A percentile compares a stretch with the other conserved stretches of the same genome.
Evolutionary conservation across 2,329 filamentous ascomycete species (phyloP).

Genomic region (Penicillium sclerotiorum): DNA sequence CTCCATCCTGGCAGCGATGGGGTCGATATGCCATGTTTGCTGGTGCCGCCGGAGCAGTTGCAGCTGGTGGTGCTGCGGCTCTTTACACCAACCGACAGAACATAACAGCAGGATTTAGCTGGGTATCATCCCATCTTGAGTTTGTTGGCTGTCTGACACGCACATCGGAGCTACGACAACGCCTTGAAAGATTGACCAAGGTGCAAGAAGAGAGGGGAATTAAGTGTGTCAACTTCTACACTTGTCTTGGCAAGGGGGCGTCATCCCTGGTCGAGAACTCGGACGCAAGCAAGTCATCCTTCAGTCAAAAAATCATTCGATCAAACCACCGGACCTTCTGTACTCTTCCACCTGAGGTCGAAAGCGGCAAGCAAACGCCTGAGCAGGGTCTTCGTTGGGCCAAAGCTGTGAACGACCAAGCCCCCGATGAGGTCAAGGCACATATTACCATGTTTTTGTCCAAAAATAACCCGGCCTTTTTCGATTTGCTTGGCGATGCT

Average conservation of each 20-base stretch:
- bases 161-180: conserved; percentile 76
- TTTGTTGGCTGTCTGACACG: conserved; percentile 89
- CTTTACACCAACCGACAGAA: conserved; percentile 85
- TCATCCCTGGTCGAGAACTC: conserved; percentile 30
- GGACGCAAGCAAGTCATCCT: conserved; percentile 27
- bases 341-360: conserved; percentile 67
- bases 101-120: conserved; percentile 73
- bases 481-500: conserved; percentile 41
- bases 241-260: conserved; percentile 73
- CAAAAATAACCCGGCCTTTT: conserved; percentile 49
- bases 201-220: conserved; percentile 67
- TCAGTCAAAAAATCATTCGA: conserved; percentile 43
- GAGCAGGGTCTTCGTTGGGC: conserved; percentile 61
- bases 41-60: conserved; percentile 76
- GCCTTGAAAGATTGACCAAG: conserved; percentile 69
- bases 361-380: conserved; percentile 28
- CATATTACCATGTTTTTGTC: conserved; percentile 63
- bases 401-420: conserved; percentile 75
- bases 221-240: conserved; percentile 86
- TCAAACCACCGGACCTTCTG: conserved; percentile 80
- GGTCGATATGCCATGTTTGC: conserved; percentile 84
- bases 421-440: conserved; percentile 75
- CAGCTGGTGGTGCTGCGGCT: conserved; percentile 79
- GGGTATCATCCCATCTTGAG: conserved; percentile 87
- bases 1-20: conserved; percentile 72